A percentile compares a stretch with the other conserved stretches of the same genome.
phyloP scores from a whole-genome alignment of 352 stramenopile genomes.

The Thalassiosira hispida region DNA sequence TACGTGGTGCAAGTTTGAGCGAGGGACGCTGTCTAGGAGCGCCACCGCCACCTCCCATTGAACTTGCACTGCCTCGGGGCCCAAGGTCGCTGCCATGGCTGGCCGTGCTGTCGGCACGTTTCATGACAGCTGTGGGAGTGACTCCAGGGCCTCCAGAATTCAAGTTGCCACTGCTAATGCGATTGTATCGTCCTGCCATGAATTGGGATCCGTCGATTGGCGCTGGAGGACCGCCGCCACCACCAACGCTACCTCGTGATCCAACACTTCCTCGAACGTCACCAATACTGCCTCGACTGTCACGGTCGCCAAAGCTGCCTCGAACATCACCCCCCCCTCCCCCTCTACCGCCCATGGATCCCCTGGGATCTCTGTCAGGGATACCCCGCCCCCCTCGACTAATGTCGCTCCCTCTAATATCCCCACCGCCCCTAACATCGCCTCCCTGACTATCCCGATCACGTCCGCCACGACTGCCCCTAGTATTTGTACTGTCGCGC shows the following conservation, averaged over 20 bases:
- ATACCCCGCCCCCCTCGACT: background rate
- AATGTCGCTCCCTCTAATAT: slow-evolving; percentile 11
- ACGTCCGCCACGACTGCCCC: slow-evolving; percentile 3
- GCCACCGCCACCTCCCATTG: background rate
- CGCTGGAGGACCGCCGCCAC: background rate
- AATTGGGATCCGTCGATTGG: slow-evolving; percentile 71
- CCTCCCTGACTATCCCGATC: background rate
- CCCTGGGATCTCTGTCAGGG: background rate
- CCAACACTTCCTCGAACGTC: background rate
- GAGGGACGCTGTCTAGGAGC: slow-evolving; percentile 47
- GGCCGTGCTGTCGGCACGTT: slow-evolving; percentile 35
- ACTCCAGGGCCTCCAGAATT: background rate
- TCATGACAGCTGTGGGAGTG: slow-evolving; percentile 22
- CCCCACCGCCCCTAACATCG: slow-evolving; percentile 2
- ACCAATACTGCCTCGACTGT: background rate
- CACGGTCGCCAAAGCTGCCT: slow-evolving; percentile 1
- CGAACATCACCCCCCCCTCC: slow-evolving; percentile 13
- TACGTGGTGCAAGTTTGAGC: slow-evolving; percentile 70
- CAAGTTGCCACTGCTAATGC: slow-evolving; percentile 14
- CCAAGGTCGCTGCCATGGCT: slow-evolving; percentile 3
- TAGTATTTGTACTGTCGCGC: background rate
- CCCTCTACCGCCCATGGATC: background rate
- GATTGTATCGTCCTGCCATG: slow-evolving; percentile 58
- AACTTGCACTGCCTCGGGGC: background rate
- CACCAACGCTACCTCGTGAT: background rate